Percentiles rank a stretch among this genome's conserved stretches.
Conservation (phyloP, 306 rosid species). For the Trifolium fragiferum region DNA sequence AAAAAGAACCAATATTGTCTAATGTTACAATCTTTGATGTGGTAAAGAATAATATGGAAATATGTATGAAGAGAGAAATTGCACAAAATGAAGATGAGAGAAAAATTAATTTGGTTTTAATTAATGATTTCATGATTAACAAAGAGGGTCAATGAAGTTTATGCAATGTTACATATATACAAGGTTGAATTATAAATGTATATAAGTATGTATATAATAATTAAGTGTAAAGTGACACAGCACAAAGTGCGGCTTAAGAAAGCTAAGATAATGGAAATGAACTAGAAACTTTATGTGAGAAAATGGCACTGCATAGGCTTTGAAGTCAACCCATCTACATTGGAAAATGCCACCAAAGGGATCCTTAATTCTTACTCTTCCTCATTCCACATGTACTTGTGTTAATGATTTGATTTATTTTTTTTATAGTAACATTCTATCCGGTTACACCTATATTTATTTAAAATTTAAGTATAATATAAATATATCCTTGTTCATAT, state of each 20-base stretch:
- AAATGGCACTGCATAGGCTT: not conserved
- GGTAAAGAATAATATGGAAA: slow-evolving; percentile 39
- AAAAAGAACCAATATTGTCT: not conserved
- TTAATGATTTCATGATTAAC: slow-evolving; percentile 53
- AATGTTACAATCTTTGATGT: slow-evolving; percentile 35
- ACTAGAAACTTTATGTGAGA: not conserved
- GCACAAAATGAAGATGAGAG: slow-evolving; percentile 54
- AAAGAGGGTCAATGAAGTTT: not conserved
- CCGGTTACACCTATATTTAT: too few species aligned
- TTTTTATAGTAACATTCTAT: too few species aligned
- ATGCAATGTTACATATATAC: not conserved
- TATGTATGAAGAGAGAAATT: slow-evolving; percentile 46
- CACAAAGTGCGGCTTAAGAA: slow-evolving; percentile 38
- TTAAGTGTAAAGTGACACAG: not conserved
- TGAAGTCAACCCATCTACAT: not conserved
- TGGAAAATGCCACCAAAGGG: not conserved
- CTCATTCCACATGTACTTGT: not conserved
- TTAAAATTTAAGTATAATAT: too few species aligned
- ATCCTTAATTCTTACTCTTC: not conserved
- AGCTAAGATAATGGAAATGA: slow-evolving; percentile 32
- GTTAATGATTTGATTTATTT: not conserved
- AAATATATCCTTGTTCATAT: too few species aligned
- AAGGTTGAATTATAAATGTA: not conserved
- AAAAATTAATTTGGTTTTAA: slow-evolving; percentile 49
- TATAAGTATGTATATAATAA: not conserved